Conservation (phyloP, 140 eudicot species). For the Erigeron philadelphicus region DNA sequence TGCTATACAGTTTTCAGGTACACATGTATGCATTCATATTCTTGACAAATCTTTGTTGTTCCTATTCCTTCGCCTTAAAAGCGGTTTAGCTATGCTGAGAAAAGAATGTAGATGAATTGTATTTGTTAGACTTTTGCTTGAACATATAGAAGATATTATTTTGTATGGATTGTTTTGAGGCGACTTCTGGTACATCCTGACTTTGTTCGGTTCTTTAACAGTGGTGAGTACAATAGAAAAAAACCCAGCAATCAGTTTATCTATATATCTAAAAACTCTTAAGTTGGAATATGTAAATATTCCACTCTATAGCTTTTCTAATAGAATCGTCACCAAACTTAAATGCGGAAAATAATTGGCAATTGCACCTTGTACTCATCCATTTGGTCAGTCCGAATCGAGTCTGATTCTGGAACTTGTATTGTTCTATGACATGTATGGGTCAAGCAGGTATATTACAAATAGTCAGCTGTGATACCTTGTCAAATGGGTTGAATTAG, state of each 20-base stretch:
- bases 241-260: neutral
- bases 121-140: constrained; percentile 10
- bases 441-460: no score
- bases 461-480: no score
- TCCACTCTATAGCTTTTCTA: no score
- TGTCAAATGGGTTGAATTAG: no score
- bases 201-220: neutral
- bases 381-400: no score
- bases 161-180: neutral
- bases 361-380: no score
- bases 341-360: no score
- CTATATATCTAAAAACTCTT: no score
- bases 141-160: constrained; percentile 1
- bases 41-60: neutral
- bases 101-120: neutral
- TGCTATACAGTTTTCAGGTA: constrained; percentile 26
- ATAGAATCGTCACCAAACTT: no score
- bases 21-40: neutral
- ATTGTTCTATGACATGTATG: no score
- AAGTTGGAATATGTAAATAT: no score
- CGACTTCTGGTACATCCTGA: neutral
- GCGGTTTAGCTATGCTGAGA: constrained; percentile 9
- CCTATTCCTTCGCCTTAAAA: neutral
- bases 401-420: no score
- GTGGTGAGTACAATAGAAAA: neutral